Base-by-base conservation (phyloP, 192 early-diverging fungal species). In the Linnemannia schmuckeri region DNA sequence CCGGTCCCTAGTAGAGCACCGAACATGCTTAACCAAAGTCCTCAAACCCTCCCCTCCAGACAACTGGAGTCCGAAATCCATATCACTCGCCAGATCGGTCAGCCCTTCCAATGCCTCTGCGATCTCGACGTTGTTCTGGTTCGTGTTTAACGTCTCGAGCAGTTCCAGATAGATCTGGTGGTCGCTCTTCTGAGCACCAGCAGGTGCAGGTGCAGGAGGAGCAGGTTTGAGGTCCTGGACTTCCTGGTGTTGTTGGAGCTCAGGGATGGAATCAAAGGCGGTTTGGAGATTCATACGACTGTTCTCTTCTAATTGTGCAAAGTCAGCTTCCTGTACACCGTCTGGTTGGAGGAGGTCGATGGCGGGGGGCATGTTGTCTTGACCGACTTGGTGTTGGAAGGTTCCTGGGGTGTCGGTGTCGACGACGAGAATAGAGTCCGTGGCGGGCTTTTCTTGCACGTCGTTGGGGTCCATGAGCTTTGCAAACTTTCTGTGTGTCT, bases 51-150 rank as follows among this genome's bases (percentile, higher is more conserved):
- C 72, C 0, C 89, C 77, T 22, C 80, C 79, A 35, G 90, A 71
- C 7, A 95, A 88, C 70, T 81, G 85, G 10, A 91, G 80, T 12
- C 93, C 93, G 74, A 92, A 89, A n/a, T 92, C 89, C 70, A 91
- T 87, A 73, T 93, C 90, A 44, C 92, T 90, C 35, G 90, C 89
- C 5, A 93, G 78, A 54, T 94, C 93, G 30, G 89, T 84, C 63
- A 94, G 69, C 20, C 81, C 90, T n/a, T 89, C 93, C 35, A 95
- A 75, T 0, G 89, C 81, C n/a, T 75, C 69, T 15, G 88, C 20
- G 24, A 91, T 49, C 7, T 63, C 18, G 37, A 78, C 70, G 1
- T 72, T 57, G 61, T 88, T 70, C 7, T 27, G 42, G 30, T 68
- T 70, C 38, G 82, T 69, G 22, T 68, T 70, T 68, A 90, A 49